phyloP scores from a whole-genome alignment of 2,329 filamentous ascomycete species.

The Penicillium olsonii region DNA sequence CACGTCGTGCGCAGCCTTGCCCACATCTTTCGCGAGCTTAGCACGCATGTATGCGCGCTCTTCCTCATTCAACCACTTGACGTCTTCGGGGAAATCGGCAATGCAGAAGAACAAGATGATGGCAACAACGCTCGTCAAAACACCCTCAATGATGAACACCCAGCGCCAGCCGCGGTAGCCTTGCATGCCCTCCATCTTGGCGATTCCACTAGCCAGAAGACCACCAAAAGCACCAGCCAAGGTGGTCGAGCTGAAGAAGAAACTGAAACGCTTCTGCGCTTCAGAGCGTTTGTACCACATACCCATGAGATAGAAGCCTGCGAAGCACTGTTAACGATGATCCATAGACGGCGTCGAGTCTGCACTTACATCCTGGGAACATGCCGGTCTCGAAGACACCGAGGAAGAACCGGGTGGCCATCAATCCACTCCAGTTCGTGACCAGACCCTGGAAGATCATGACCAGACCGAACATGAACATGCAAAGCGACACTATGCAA shows the following conservation, averaged over 20 bases:
- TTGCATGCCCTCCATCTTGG: conserved; percentile 56
- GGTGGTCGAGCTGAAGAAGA: conserved; percentile 81
- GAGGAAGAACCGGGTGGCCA: conserved; percentile 82
- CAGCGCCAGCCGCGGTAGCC: conserved; percentile 60
- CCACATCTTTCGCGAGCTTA: conserved; percentile 69
- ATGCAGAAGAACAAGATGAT: conserved; percentile 65
- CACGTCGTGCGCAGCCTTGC: conserved; percentile 64
- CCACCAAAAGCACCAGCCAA: conserved; percentile 65
- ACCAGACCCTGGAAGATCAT: conserved; percentile 77
- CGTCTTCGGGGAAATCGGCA: conserved; percentile 73
- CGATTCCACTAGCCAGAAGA: conserved; percentile 60
- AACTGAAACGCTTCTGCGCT: conserved; percentile 86
- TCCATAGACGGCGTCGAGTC: conserved; percentile 16
- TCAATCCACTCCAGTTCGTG: conserved; percentile 72
- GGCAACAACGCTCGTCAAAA: conserved; percentile 62
- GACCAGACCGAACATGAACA: conserved; percentile 78
- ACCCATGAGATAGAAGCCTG: conserved; percentile 65
- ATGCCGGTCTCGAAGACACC: conserved; percentile 76
- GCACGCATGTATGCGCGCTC: conserved; percentile 68
- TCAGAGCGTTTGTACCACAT: conserved; percentile 85
- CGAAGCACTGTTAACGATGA: neutral
- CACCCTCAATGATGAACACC: conserved; percentile 64
- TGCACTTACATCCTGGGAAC: conserved; percentile 61
- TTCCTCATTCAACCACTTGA: conserved; percentile 70
- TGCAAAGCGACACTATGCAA: conserved; percentile 66